phyloP scores from a whole-genome alignment of 805 yeast species.

The Komagataella ulmi region DNA sequence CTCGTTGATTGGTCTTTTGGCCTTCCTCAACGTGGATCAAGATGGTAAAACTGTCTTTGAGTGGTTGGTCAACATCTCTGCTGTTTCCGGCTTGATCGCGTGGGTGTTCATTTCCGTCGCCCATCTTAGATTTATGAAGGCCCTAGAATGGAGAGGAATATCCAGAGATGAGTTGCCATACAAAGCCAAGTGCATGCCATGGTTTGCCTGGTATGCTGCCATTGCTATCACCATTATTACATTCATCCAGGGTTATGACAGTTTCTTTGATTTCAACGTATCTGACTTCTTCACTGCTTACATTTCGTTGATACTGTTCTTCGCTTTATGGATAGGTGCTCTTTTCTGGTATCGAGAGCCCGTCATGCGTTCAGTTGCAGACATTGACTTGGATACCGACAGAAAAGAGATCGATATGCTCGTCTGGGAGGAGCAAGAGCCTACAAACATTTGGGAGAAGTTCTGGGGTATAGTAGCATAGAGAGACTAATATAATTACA shows the following conservation, averaged over 20 bases:
- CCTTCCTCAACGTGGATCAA: constrained; percentile 40
- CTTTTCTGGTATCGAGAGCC: constrained; percentile 33
- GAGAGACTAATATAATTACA: not conserved
- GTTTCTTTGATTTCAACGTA: constrained; percentile 33
- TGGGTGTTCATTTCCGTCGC: constrained; percentile 57
- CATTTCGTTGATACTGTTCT: constrained; percentile 51
- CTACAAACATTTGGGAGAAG: not conserved
- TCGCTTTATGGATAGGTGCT: constrained; percentile 34
- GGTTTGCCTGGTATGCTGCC: constrained; percentile 48
- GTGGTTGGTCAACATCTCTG: constrained; percentile 68
- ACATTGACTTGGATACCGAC: constrained; percentile 56
- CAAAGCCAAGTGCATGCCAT: constrained; percentile 64
- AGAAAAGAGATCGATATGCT: constrained; percentile 12
- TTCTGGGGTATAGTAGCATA: not conserved
- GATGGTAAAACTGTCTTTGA: constrained; percentile 47
- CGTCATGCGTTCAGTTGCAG: constrained; percentile 33
- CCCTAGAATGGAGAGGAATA: constrained; percentile 48
- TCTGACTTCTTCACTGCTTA: constrained; percentile 63
- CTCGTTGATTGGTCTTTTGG: constrained; percentile 49
- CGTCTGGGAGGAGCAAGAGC: not conserved
- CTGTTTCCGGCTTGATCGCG: constrained; percentile 62
- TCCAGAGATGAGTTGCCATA: constrained; percentile 60
- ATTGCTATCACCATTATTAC: constrained; percentile 28
- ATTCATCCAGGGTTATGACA: constrained; percentile 41
- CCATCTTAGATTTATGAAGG: constrained; percentile 59